Conservation (phyloP, 2,329 filamentous ascomycete species). For the Chrysoporthe cubensis region DNA sequence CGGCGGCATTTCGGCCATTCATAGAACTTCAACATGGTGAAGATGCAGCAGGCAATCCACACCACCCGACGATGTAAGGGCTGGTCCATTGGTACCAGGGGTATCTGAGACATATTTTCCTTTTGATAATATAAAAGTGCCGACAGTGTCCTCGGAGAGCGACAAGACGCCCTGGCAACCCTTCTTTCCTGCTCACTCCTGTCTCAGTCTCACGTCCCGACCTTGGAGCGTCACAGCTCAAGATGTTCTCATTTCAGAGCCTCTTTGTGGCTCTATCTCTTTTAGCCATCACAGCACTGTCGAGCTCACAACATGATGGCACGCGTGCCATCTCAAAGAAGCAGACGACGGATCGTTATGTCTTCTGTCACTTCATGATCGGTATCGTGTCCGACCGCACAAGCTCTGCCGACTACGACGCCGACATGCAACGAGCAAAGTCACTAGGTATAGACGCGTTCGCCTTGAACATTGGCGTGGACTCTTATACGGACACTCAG, state of each 20-base stretch:
- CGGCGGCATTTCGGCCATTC: slow-evolving; percentile 2
- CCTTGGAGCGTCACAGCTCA: background rate
- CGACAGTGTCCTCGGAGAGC: background rate
- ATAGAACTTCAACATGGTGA: background rate
- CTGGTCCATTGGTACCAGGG: background rate
- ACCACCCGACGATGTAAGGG: background rate
- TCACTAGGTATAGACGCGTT: slow-evolving; percentile 37
- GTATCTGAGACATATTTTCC: background rate
- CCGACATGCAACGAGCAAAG: slow-evolving; percentile 34
- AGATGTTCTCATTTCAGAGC: background rate
- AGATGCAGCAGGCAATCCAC: background rate
- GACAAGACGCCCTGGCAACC: background rate
- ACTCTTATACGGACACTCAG: slow-evolving; percentile 49
- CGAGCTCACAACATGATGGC: background rate
- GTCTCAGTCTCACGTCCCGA: no score
- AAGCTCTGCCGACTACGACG: slow-evolving; percentile 49
- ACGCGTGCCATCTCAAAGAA: background rate
- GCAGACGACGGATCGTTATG: slow-evolving; percentile 33
- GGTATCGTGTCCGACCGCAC: slow-evolving; percentile 49
- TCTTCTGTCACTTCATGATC: slow-evolving; percentile 52
- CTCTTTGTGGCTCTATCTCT: background rate
- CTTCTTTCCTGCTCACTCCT: background rate
- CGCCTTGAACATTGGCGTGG: slow-evolving; percentile 39
- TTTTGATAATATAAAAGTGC: background rate
- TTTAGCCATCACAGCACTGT: background rate